Evolutionary conservation across 345 rosid genomes (phyloP).

Genomic region (Litchi chinensis): DNA sequence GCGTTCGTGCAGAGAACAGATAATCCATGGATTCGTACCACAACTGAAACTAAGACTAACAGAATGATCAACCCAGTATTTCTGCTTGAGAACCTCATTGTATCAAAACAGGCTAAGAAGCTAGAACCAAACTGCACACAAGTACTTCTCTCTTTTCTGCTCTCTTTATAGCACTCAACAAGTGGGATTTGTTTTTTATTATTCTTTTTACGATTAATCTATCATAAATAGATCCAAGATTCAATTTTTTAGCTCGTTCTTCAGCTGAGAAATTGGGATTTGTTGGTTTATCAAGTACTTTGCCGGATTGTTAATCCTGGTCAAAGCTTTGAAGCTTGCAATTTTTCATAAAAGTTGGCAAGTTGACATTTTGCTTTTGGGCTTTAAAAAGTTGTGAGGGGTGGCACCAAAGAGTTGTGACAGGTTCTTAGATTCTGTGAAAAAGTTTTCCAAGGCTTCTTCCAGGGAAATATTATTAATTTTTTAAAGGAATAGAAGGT

Average conservation of each 20-base stretch:
- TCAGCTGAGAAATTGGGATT: slow-evolving; percentile 16
- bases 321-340: slow-evolving; percentile 21
- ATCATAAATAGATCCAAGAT: background rate
- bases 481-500: background rate
- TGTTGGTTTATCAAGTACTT: background rate
- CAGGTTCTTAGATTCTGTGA: background rate
- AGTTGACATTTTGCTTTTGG: slow-evolving; percentile 8
- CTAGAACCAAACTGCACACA: background rate
- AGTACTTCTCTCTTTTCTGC: background rate
- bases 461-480: no score
- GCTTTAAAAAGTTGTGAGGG: background rate
- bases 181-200: slow-evolving; percentile 2
- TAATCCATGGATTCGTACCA: slow-evolving; percentile 24
- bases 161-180: slow-evolving; percentile 17
- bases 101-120: background rate
- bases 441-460: background rate
- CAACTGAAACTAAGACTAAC: slow-evolving; percentile 17
- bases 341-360: background rate
- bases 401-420: background rate
- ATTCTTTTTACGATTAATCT: background rate
- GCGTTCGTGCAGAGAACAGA: slow-evolving; percentile 4
- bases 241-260: background rate
- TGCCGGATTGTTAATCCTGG: slow-evolving; percentile 11
- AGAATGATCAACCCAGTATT: slow-evolving; percentile 12
- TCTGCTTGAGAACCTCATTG: slow-evolving; percentile 21